Percentiles rank a stretch among this genome's conserved stretches.
Conservation (phyloP, 2,329 filamentous ascomycete genomes). For the Pseudocercospora fijiensis region DNA sequence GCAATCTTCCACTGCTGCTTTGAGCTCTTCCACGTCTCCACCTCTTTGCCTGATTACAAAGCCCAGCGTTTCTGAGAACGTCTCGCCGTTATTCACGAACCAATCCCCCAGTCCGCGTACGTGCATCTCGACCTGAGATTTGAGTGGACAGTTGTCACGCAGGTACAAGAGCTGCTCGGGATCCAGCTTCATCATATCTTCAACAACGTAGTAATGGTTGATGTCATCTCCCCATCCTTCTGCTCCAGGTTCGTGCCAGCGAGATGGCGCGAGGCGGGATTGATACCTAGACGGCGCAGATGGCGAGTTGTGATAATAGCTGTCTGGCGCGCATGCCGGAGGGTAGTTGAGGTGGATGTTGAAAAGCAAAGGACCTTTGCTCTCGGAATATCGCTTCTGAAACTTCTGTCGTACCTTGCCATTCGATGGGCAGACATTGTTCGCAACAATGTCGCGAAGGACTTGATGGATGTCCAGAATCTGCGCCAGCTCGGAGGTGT, state of each 20-base stretch:
- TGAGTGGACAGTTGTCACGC: slow-evolving; percentile 56
- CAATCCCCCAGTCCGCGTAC: slow-evolving; percentile 56
- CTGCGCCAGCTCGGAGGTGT: slow-evolving; percentile 55
- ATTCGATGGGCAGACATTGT: slow-evolving; percentile 62
- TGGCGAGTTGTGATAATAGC: slow-evolving; percentile 43
- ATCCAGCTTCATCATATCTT: slow-evolving; percentile 64
- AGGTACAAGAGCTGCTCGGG: slow-evolving; percentile 60
- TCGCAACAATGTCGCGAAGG: slow-evolving; percentile 57
- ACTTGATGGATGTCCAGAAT: slow-evolving; percentile 59
- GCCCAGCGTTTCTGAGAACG: slow-evolving; percentile 59
- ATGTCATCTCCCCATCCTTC: slow-evolving; percentile 66
- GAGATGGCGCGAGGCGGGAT: slow-evolving; percentile 49
- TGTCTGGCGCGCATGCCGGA: slow-evolving; percentile 35
- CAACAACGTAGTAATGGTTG: slow-evolving; percentile 62
- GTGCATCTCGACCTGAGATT: slow-evolving; percentile 58
- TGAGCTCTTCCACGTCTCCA: slow-evolving; percentile 56
- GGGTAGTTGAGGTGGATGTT: slow-evolving; percentile 43
- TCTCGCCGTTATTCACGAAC: slow-evolving; percentile 65
- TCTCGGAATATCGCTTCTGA: slow-evolving; percentile 55
- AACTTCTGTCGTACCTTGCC: slow-evolving; percentile 60
- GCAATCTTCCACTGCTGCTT: slow-evolving; percentile 66
- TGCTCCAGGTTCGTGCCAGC: slow-evolving; percentile 53
- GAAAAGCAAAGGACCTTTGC: slow-evolving; percentile 52
- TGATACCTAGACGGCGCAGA: slow-evolving; percentile 42
- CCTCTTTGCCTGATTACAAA: slow-evolving; percentile 58